These are phyloP conservation scores for Nissolia schottii DNA, from an alignment of 306 rosid genomes.

Conservation along the genomic window DNA sequence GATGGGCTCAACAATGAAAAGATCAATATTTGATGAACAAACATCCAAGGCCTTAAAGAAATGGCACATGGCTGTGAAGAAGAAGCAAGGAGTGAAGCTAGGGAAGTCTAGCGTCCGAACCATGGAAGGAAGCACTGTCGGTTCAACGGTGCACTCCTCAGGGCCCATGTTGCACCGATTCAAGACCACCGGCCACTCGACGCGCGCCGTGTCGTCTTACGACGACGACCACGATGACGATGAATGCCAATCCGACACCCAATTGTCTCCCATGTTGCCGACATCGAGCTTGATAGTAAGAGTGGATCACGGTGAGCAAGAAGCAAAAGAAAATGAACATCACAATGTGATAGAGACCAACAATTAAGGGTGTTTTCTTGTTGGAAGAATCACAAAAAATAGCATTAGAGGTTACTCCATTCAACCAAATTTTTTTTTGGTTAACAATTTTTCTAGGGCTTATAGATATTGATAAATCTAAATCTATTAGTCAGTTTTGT, in stretches of 20 bases:
- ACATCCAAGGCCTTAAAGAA: conserved; percentile 84
- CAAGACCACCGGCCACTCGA: conserved; percentile 67
- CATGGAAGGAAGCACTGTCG: conserved; percentile 47
- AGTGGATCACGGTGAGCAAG: conserved; percentile 41
- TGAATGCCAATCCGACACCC: conserved; percentile 39
- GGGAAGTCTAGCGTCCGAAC: conserved; percentile 35
- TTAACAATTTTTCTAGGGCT: not conserved
- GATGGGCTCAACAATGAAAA: conserved; percentile 96
- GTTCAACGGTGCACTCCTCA: conserved; percentile 37
- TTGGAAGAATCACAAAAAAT: conserved; percentile 15
- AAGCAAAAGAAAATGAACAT: conserved; percentile 21
- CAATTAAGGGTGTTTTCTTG: conserved; percentile 41
- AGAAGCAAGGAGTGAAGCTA: conserved; percentile 39
- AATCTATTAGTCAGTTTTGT: conserved; percentile 13
- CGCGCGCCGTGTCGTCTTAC: conserved; percentile 27
- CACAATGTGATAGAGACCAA: conserved; percentile 16
- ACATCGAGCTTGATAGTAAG: conserved; percentile 31
- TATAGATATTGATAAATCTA: not conserved
- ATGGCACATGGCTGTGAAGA: conserved; percentile 78
- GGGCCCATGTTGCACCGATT: conserved; percentile 53
- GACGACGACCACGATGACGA: conserved; percentile 42
- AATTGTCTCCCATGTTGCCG: conserved; percentile 37
- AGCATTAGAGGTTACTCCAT: not conserved
- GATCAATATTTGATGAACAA: conserved; percentile 80
- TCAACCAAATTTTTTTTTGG: not conserved